Conservation (phyloP, 2,329 filamentous ascomycete genomes). For the Scytalidium lignicola region DNA sequence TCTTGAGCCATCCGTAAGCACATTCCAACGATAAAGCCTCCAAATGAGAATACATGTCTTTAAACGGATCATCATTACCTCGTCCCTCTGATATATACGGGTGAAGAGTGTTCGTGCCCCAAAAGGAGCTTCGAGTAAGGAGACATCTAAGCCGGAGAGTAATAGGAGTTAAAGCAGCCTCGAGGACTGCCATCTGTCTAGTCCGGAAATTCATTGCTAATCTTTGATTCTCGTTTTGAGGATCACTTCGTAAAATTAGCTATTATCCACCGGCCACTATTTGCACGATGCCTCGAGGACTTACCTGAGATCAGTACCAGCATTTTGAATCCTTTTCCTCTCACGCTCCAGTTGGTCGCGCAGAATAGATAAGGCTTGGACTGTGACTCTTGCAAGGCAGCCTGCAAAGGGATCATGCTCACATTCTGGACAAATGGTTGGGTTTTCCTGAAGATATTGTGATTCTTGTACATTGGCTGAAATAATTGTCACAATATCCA, state of each 20-base stretch:
- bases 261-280: no score
- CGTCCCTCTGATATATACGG: not conserved
- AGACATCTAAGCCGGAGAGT: not conserved
- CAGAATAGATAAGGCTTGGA: conserved; percentile 12
- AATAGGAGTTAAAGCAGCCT: conserved; percentile 2
- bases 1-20: conserved; percentile 1
- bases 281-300: not conserved
- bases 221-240: conserved; percentile 18
- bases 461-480: conserved; percentile 1
- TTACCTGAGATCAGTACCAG: conserved; percentile 7
- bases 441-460: conserved; percentile 10
- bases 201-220: conserved; percentile 18
- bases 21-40: conserved; percentile 1
- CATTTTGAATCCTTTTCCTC: conserved; percentile 6
- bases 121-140: not conserved
- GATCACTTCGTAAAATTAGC: no score
- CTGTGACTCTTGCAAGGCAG: conserved; percentile 12
- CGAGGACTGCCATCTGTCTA: conserved; percentile 14
- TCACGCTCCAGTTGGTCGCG: conserved; percentile 16
- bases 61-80: not conserved
- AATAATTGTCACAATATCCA: conserved; percentile 23
- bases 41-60: not conserved
- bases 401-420: conserved; percentile 7
- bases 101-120: no score
- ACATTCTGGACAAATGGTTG: conserved; percentile 14